A percentile compares a stretch with the other conserved stretches of the same genome.
Conservation (phyloP, 1,284 basidiomycete species). For the Ceratobasidium papillatum region DNA sequence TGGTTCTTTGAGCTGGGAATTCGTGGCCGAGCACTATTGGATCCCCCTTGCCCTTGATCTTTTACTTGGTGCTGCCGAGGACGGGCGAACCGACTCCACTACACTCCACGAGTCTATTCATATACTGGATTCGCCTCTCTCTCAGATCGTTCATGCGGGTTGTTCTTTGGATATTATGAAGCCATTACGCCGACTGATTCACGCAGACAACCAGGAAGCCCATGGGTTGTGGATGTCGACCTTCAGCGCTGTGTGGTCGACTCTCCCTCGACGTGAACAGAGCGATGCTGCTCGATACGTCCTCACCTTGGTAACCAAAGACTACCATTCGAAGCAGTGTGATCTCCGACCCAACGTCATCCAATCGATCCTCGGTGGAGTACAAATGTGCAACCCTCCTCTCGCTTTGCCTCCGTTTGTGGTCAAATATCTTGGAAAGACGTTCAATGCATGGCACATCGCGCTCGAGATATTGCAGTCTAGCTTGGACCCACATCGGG, state of each 20-base stretch:
- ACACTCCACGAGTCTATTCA: constrained; percentile 48
- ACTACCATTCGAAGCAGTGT: constrained; percentile 90
- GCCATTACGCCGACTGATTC: constrained; percentile 85
- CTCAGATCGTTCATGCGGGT: constrained; percentile 50
- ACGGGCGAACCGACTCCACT: constrained; percentile 42
- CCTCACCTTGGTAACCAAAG: constrained; percentile 90
- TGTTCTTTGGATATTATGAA: constrained; percentile 68
- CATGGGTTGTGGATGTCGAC: constrained; percentile 91
- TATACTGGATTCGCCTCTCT: constrained; percentile 44
- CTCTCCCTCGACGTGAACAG: constrained; percentile 87
- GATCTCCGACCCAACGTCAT: constrained; percentile 95
- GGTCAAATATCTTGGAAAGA: constrained; percentile 96
- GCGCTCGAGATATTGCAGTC: constrained; percentile 88
- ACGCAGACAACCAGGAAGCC: constrained; percentile 78
- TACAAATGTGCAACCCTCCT: constrained; percentile 84
- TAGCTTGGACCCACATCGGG: constrained; percentile 75
- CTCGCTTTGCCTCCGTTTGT: constrained; percentile 94
- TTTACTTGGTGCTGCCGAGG: constrained; percentile 83
- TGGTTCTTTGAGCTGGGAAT: constrained; percentile 96
- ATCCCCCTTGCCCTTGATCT: constrained; percentile 92
- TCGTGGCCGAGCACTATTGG: constrained; percentile 94
- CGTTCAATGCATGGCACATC: constrained; percentile 95
- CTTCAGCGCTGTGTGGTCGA: constrained; percentile 91
- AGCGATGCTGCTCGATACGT: constrained; percentile 89
- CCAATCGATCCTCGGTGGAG: constrained; percentile 87